phyloP scores from a whole-genome alignment of 208 protist genomes.

The Trypanosoma lewisi region DNA sequence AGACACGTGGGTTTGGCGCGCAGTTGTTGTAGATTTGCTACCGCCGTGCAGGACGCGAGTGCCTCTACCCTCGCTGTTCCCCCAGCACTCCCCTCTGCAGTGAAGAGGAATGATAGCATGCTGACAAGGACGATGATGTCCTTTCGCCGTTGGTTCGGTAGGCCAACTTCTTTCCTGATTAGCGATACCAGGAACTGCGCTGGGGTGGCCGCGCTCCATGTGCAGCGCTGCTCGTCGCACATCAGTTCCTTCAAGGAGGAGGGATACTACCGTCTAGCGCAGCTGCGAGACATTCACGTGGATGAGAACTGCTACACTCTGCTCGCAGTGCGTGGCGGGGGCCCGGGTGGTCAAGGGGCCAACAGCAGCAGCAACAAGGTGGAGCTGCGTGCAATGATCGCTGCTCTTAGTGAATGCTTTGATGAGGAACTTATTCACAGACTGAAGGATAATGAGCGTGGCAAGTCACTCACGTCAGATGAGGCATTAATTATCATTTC shows the following conservation, averaged over 20 bases:
- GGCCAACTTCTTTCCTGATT: not conserved
- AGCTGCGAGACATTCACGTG: conserved; percentile 41
- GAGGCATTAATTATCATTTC: conserved; percentile 51
- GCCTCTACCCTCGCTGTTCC: not conserved
- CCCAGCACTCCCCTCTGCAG: not conserved
- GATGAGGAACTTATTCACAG: conserved; percentile 48
- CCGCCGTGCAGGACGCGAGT: not conserved
- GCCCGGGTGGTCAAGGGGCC: conserved; percentile 77
- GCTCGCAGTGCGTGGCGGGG: conserved; percentile 62
- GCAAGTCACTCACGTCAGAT: conserved; percentile 46
- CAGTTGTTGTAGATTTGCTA: not conserved
- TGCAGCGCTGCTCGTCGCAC: conserved; percentile 34
- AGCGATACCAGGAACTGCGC: not conserved
- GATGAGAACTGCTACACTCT: conserved; percentile 52
- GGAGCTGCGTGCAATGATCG: conserved; percentile 65
- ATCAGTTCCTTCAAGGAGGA: conserved; percentile 58
- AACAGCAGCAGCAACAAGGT: conserved; percentile 90
- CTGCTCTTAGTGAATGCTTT: conserved; percentile 43
- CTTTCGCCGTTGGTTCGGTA: conserved; percentile 5
- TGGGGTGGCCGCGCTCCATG: not conserved
- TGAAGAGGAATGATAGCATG: too few species aligned
- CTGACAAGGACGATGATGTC: too few species aligned
- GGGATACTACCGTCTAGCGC: conserved; percentile 58
- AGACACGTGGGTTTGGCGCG: not conserved
- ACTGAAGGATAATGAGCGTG: conserved; percentile 39